These are phyloP conservation scores for Diphasiastrum complanatum DNA, from an alignment of 83 land plant species.

Conservation along the genomic window DNA sequence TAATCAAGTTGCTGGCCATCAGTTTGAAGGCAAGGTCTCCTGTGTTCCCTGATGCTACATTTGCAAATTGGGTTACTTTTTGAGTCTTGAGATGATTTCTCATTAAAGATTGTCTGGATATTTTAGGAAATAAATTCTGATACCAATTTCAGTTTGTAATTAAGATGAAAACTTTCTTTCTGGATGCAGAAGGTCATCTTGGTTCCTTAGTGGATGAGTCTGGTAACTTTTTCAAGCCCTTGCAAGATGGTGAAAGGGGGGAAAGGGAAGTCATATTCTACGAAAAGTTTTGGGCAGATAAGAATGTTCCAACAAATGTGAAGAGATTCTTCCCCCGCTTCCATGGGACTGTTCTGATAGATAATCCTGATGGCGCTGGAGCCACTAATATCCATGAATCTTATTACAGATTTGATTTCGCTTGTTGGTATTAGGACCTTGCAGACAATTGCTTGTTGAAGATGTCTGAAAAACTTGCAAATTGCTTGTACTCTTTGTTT, in stretches of 20 bases:
- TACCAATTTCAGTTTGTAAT: too few species aligned
- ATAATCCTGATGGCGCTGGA: constrained; percentile 41
- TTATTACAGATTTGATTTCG: background rate
- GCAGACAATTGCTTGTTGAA: too few species aligned
- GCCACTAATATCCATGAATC: constrained; percentile 26
- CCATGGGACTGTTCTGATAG: constrained; percentile 40
- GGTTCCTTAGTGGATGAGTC: constrained; percentile 67
- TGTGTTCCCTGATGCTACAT: background rate
- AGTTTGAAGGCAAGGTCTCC: constrained; percentile 2
- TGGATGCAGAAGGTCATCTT: constrained; percentile 38
- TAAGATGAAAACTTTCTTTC: constrained; percentile 47
- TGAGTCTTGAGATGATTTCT: background rate
- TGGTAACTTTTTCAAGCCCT: constrained; percentile 79
- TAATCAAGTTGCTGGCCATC: constrained; percentile 16
- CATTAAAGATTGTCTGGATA: too few species aligned
- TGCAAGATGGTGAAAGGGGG: constrained; percentile 55
- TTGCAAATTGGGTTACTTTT: background rate
- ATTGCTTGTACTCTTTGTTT: too few species aligned
- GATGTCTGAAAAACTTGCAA: too few species aligned
- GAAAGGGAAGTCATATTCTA: constrained; percentile 56
- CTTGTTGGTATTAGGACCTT: background rate
- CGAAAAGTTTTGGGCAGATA: constrained; percentile 44
- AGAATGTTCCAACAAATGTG: constrained; percentile 37
- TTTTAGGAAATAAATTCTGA: too few species aligned
- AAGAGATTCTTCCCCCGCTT: constrained; percentile 51